Base-by-base conservation (phyloP, 805 yeast species). In the Yamadazyma endophytica region DNA sequence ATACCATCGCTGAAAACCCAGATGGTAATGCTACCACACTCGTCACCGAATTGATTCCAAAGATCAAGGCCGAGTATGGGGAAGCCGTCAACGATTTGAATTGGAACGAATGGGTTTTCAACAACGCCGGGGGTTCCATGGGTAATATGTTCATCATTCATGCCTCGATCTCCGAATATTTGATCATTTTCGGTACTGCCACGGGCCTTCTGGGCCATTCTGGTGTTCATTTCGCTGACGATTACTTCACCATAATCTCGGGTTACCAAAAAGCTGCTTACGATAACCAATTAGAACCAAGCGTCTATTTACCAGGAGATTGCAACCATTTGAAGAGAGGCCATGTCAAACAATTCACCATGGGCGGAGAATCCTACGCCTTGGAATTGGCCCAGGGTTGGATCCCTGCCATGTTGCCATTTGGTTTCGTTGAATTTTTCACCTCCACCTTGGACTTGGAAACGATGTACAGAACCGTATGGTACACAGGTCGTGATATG, bases 71-170 rank as follows among this genome's bases (percentile, higher is more conserved):
- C 3, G 74, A 67, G 27, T 92, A 92, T 55, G 46, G 46, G 9
- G 78, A 76, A 6, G 53, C 72, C 44, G 74, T 90, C 59, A 85
- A 85, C 59, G 78, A 77, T 42, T 69, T 82, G 44, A 75, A 79
- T 54, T 66, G 69, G 30, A 82, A 83, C 32, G 90, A 89, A 43
- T 92, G 97, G 97, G 82, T 92, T 31, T 90, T 79, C 75, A 92
- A 92, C 73, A 87, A 86, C 49, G 98, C 98, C 3, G 98, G 98
- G 33, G 96, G 96, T 46, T 97, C 98, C 31, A 92, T 92, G 98
- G 92, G 94, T 15, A 78, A 88, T 33, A 90, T 92, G 97, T 74
- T 86, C 47, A 86, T 92, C 39, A 68, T 90, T 44, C 98, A 92
- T 58, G 97, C 97, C 8, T 92, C 97, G 6, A 69, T 92, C 47